Evolutionary conservation across 2,329 filamentous ascomycete species (phyloP).

Genomic region (Clonostachys chloroleuca): DNA sequence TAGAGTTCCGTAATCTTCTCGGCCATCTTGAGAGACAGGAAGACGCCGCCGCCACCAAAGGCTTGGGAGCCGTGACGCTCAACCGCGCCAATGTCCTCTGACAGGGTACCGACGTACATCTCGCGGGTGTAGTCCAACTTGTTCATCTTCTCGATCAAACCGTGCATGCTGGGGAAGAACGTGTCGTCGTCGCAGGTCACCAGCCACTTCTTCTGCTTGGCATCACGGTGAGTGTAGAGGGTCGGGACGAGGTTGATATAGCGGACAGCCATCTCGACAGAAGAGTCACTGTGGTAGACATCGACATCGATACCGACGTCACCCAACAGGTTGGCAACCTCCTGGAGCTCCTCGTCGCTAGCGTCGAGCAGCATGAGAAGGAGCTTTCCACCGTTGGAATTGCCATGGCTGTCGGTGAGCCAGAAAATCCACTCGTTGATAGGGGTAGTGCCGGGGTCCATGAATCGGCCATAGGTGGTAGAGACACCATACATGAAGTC

Average conservation of each 20-base stretch:
- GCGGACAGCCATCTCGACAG: slow-evolving; percentile 52
- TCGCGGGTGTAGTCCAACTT: slow-evolving; percentile 44
- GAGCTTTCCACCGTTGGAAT: slow-evolving; percentile 52
- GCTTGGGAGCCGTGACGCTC: slow-evolving; percentile 58
- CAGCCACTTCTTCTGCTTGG: slow-evolving; percentile 50
- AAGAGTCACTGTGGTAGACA: slow-evolving; percentile 48
- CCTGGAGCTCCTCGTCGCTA: slow-evolving; percentile 41
- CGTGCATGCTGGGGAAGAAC: slow-evolving; percentile 57
- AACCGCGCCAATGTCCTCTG: slow-evolving; percentile 56
- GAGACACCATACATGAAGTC: slow-evolving; percentile 57
- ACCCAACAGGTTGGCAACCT: slow-evolving; percentile 39
- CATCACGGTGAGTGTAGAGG: slow-evolving; percentile 46
- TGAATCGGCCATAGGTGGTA: slow-evolving; percentile 51
- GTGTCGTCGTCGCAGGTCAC: slow-evolving; percentile 63
- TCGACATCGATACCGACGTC: slow-evolving; percentile 51
- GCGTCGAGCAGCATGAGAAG: slow-evolving; percentile 50
- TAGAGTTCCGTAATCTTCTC: slow-evolving; percentile 38
- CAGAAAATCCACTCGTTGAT: slow-evolving; percentile 57
- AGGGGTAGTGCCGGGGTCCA: slow-evolving; percentile 42
- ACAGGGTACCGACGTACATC: slow-evolving; percentile 58
- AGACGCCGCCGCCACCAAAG: slow-evolving; percentile 60
- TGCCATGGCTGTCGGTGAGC: slow-evolving; percentile 51
- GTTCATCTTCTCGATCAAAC: slow-evolving; percentile 43
- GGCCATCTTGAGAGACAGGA: slow-evolving; percentile 49
- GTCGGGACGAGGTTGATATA: slow-evolving; percentile 51